Evolutionary conservation across 805 yeast species (phyloP), one percentile per base, ranked within the genome.

Genomic region (Kodamaea hsintzibuensis): DNA sequence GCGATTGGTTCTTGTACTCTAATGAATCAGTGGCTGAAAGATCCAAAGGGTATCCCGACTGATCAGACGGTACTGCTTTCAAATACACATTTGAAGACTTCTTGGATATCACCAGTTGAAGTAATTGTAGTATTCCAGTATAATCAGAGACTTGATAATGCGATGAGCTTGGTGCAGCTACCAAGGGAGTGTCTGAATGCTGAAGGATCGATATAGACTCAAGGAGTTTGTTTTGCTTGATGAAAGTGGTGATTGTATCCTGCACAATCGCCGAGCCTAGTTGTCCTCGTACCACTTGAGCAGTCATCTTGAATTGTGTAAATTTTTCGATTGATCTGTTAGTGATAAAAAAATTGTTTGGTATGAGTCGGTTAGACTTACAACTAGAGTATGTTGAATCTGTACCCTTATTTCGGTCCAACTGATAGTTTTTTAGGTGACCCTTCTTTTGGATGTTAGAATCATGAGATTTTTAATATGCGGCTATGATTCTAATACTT

Each of bases 1-100:
- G 52, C 3, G 44, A 19, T 4, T 33, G 17, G 27, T 58, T 42
- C 30, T 51, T 51, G 38, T 38, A 47, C 25, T 51, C 54, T 13
- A 51, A 22, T 1, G 38, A 13, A 17, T 47, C 50, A 8, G 47
- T 39, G 7, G 47, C 25, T 7, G 35, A 33, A 9, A 47, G n/a
- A 12, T 38, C 33, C 1, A 9, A 16, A 1, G 54, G 51, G 22
- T 4, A 33, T 7, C 16, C 22, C 2, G 46, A 6, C 16, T 51
- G 50, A 13, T 46, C 18, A 19, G 42, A 19, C 5, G 54, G 54
- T 7, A 39, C 22, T 8, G 54, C 54, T 9, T 37, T 27, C 42
- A 51, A 40, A 51, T 51, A 51, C 25, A 47, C 22, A 38, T 16
- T 38, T 16, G 42, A 9, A 12, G 27, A 10, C 22, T 22, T 35